Evolutionary conservation across 2,329 filamentous ascomycete genomes (phyloP).

Genomic region (Botrytis fragariae): DNA sequence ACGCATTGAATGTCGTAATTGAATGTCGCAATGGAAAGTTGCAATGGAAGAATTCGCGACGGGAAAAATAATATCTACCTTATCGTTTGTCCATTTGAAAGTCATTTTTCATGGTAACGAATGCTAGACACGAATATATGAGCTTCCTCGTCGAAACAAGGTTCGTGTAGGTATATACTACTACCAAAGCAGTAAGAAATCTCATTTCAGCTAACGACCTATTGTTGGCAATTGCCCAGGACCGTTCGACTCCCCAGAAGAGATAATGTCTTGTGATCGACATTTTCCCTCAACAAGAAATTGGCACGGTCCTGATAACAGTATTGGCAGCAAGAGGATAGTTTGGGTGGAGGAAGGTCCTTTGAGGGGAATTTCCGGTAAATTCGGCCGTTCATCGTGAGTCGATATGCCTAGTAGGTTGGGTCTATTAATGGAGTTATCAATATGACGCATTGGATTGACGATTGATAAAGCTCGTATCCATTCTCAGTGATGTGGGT

Average conservation of each 20-base stretch:
- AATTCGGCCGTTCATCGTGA: neutral
- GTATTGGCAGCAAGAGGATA: neutral
- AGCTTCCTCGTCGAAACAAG: neutral
- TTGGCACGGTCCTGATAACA: conserved; percentile 14
- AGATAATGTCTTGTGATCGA: conserved; percentile 17
- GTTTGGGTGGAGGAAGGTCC: neutral
- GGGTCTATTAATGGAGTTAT: neutral
- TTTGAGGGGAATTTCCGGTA: neutral
- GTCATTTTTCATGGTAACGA: neutral
- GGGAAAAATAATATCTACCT: neutral
- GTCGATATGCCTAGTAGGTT: neutral
- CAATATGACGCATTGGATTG: conserved; percentile 9
- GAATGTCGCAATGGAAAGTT: neutral
- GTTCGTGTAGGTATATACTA: conserved; percentile 7
- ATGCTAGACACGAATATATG: neutral
- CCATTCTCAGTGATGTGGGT: conserved; percentile 10
- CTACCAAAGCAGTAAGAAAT: conserved; percentile 8
- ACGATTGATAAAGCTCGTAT: neutral
- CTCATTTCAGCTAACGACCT: conserved; percentile 1
- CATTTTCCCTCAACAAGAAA: neutral
- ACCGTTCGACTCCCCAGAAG: neutral
- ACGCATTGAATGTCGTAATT: neutral
- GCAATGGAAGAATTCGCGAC: neutral
- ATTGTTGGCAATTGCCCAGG: neutral
- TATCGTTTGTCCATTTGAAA: neutral